Conservation (phyloP, 495 filamentous ascomycete species). For the Penicillium taxi region DNA sequence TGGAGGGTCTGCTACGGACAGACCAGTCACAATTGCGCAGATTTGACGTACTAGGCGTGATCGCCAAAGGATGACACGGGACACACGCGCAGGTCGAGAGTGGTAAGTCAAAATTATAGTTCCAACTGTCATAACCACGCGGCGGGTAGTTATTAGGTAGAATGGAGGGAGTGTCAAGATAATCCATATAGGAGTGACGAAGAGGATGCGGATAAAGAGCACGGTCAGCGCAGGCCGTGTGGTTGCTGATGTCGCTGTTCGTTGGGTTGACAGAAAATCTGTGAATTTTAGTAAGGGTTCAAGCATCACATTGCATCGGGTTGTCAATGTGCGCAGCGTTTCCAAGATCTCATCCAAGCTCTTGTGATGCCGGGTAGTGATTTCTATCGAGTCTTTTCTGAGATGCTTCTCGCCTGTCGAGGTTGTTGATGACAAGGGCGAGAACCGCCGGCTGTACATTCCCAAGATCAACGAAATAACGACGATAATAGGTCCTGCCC, state of each 20-base stretch:
- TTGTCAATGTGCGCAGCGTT: slow-evolving; percentile 78
- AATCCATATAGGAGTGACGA: slow-evolving; percentile 84
- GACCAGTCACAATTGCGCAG: slow-evolving; percentile 63
- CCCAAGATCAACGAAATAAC: slow-evolving; percentile 73
- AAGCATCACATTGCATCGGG: slow-evolving; percentile 81
- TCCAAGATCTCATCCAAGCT: slow-evolving; percentile 97
- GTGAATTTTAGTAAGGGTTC: slow-evolving; percentile 83
- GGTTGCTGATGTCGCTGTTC: slow-evolving; percentile 84
- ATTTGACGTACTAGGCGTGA: slow-evolving; percentile 63
- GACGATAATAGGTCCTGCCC: slow-evolving; percentile 73
- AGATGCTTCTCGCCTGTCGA: slow-evolving; percentile 57
- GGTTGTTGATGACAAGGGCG: slow-evolving; percentile 77
- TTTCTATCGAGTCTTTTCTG: slow-evolving; percentile 44
- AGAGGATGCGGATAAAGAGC: slow-evolving; percentile 79
- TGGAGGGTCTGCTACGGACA: slow-evolving; percentile 52
- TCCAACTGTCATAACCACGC: slow-evolving; percentile 69
- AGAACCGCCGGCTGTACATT: slow-evolving; percentile 89
- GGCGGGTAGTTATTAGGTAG: slow-evolving; percentile 77
- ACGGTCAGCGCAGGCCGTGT: slow-evolving; percentile 86
- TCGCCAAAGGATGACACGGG: slow-evolving; percentile 84
- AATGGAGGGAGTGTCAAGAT: slow-evolving; percentile 71
- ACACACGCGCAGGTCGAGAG: slow-evolving; percentile 75
- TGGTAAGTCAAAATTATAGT: slow-evolving; percentile 87
- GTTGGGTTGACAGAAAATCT: slow-evolving; percentile 86
- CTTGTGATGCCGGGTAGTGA: slow-evolving; percentile 62